These are phyloP conservation scores for Elsinoe perseae DNA, from an alignment of 2,329 filamentous ascomycete genomes.

Conservation along the genomic window DNA sequence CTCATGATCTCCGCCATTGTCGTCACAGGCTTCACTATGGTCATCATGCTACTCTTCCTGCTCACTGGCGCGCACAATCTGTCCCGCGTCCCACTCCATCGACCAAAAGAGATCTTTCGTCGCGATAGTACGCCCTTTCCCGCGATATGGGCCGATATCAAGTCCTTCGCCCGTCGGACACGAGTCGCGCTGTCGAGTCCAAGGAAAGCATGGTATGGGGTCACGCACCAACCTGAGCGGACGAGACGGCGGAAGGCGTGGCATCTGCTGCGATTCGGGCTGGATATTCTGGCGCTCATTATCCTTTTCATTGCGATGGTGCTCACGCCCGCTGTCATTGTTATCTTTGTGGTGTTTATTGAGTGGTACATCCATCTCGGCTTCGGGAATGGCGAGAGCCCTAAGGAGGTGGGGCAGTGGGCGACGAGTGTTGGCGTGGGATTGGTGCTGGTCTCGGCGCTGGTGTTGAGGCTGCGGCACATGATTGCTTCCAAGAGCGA, in stretches of 20 bases:
- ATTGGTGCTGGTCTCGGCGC: not conserved
- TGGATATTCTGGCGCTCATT: not conserved
- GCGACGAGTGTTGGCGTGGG: constrained; percentile 8
- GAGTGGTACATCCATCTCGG: constrained; percentile 10
- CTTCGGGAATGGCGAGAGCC: not conserved
- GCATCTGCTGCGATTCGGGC: not conserved
- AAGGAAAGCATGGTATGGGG: not conserved
- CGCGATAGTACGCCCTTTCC: not conserved
- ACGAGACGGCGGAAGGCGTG: not conserved
- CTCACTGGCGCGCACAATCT: not conserved
- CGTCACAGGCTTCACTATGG: not conserved
- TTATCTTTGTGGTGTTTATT: constrained; percentile 2
- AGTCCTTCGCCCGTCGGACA: not conserved
- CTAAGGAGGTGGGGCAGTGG: constrained; percentile 7
- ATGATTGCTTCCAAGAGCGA: not conserved
- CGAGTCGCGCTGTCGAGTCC: not conserved
- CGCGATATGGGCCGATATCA: not conserved
- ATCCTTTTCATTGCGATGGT: constrained; percentile 2
- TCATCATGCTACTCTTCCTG: constrained; percentile 2
- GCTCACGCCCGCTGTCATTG: not conserved
- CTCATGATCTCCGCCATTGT: not conserved
- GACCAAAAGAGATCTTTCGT: constrained; percentile 5
- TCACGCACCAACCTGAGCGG: not conserved
- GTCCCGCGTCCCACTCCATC: not conserved
- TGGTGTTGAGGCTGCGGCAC: constrained; percentile 6